A percentile compares a stretch with the other conserved stretches of the same genome.
Conservation (phyloP, 768 basidiomycete genomes). For the Lactarius vividus region DNA sequence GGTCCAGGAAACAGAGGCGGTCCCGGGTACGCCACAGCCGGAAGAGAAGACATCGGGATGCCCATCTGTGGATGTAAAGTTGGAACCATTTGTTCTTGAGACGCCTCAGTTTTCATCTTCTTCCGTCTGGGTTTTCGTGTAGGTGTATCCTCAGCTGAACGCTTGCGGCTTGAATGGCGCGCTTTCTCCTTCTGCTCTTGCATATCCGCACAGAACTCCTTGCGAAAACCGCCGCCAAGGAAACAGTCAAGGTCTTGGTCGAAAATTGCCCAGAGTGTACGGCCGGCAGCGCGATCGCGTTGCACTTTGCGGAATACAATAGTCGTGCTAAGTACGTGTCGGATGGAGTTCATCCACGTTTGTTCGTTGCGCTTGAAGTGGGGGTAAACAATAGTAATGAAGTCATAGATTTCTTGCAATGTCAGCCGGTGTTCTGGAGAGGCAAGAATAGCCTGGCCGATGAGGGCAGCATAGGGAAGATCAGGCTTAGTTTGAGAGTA, state of each 20-base stretch:
- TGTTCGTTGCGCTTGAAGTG: conserved; percentile 89
- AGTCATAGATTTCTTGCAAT: conserved; percentile 94
- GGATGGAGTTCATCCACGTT: conserved; percentile 98
- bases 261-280: conserved; percentile 86
- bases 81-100: conserved; percentile 13
- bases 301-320: conserved; percentile 85
- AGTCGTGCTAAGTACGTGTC: conserved; percentile 94
- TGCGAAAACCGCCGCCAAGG: conserved; percentile 76
- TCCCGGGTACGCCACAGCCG: conserved; percentile 31
- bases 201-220: conserved; percentile 47
- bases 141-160: conserved; percentile 25
- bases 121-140: conserved; percentile 34
- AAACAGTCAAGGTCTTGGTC: conserved; percentile 83
- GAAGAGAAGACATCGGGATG: conserved; percentile 27
- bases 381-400: conserved; percentile 91
- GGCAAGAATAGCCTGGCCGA: conserved; percentile 91
- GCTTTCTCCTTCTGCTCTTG: conserved; percentile 36
- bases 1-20: conserved; percentile 33
- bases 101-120: conserved; percentile 29
- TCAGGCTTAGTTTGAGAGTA: conserved; percentile 79
- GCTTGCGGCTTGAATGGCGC: conserved; percentile 23
- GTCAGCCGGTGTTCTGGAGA: conserved; percentile 82
- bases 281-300: conserved; percentile 71
- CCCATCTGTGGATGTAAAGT: conserved; percentile 17
- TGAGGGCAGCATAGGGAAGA: conserved; percentile 90